phyloP scores from a whole-genome alignment of 2,329 filamentous ascomycete genomes.

The Pezicula carpinea region DNA sequence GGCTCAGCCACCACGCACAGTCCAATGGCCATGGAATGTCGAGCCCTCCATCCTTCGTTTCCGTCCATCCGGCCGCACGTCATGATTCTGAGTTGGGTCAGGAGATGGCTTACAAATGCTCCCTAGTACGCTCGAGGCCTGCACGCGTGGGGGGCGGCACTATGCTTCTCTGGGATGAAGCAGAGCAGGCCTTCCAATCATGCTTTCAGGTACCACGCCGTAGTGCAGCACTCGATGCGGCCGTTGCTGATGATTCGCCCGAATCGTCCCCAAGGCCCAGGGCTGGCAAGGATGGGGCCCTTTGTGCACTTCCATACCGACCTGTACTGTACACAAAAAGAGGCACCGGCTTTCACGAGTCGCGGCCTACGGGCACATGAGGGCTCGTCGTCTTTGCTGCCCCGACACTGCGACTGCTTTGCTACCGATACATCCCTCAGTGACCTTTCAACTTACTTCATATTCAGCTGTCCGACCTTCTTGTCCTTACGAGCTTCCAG shows the following conservation, averaged over 20 bases:
- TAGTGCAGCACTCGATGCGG: not conserved
- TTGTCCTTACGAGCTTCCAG: conserved; percentile 2
- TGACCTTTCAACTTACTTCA: too few relatives aligned
- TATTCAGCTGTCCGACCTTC: not conserved
- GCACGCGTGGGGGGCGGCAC: not conserved
- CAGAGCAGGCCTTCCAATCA: not conserved
- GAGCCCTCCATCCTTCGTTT: too few relatives aligned
- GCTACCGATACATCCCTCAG: too few relatives aligned
- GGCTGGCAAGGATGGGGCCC: not conserved
- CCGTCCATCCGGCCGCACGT: too few relatives aligned
- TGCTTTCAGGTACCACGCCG: conserved; percentile 2
- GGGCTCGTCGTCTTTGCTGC: too few relatives aligned
- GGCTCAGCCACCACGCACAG: too few relatives aligned
- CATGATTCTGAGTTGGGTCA: not conserved
- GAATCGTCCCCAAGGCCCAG: not conserved
- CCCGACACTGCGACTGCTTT: too few relatives aligned
- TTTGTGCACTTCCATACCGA: not conserved
- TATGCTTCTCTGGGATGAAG: not conserved
- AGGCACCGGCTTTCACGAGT: too few relatives aligned
- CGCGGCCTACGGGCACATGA: too few relatives aligned
- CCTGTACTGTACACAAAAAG: not conserved
- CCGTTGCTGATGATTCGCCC: not conserved
- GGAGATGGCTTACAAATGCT: not conserved
- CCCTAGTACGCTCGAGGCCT: not conserved
- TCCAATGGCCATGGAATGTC: too few relatives aligned